Base-by-base conservation (phyloP, 2,329 filamentous ascomycete genomes). In the Calonectria naviculata region DNA sequence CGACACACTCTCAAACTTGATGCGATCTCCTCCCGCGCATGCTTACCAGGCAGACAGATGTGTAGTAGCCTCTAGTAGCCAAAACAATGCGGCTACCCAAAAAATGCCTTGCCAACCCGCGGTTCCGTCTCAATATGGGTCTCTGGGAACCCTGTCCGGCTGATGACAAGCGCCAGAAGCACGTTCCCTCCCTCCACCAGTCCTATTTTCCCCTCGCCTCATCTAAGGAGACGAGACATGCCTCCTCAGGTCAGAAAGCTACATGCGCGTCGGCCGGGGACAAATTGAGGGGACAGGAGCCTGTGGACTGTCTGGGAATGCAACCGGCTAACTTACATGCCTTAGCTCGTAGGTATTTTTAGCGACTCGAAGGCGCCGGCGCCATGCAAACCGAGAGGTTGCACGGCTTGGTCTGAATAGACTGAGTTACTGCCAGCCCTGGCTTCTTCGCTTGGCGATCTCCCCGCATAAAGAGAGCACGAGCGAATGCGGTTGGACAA, bases 311-410 rank as follows among this genome's bases (percentile, higher is more conserved):
- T 46, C 34, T 65, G 46, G 61, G 44, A 69, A 66, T 64, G 44
- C 54, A 60, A 29, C 54, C n/a, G 54, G 54, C 28, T 26, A 65
- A 52, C 60, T 70, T 56, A 67, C 65, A 65, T 69, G 42, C 60
- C 52, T 60, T 70, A 70, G 68, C 69, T 69, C 54, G 29, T 42
- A 29, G 24, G 34, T 75, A 75, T 75, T 75, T 75, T 72, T 74
- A 72, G 73, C 21, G 49, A 75, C 70, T 29, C 52, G 24, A 63
- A 31, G 28, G 34, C 66, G 54, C 47, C 67, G 63, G 54, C 66
- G 61, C 62, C 41, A 69, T 64, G 41, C 61, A 62, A 56, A 38
- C 28, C 65, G 60, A 58, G 60, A 71, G 60, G 54, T 38, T 60
- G 52, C 68, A 67, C 44, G 62, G 63, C 66, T 75, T 58, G 63